phyloP scores from a whole-genome alignment of 495 filamentous ascomycete species.

The Glutinoglossum americanum region DNA sequence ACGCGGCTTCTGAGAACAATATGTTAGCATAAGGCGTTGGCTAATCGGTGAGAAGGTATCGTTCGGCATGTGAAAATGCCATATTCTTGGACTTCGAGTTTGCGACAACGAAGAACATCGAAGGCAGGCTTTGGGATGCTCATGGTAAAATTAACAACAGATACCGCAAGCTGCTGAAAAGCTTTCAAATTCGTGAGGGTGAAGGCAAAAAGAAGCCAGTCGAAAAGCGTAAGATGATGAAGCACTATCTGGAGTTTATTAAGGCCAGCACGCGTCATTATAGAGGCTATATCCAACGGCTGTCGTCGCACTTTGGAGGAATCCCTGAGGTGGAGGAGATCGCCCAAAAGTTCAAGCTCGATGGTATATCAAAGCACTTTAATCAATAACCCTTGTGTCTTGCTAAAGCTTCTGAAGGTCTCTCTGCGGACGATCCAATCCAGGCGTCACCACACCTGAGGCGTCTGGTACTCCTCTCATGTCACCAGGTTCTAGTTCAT shows the following conservation, averaged over 20 bases:
- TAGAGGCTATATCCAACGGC: slow-evolving; percentile 54
- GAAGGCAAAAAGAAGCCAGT: slow-evolving; percentile 43
- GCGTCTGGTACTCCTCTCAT: slow-evolving; percentile 40
- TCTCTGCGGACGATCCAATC: neutral
- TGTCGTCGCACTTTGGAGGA: slow-evolving; percentile 49
- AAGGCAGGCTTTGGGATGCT: slow-evolving; percentile 54
- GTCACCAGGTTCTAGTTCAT: slow-evolving; percentile 63
- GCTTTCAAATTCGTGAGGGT: slow-evolving; percentile 32
- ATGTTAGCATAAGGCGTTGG: no score
- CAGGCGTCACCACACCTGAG: neutral
- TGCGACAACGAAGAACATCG: slow-evolving; percentile 38
- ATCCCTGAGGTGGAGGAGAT: slow-evolving; percentile 53
- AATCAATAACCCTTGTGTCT: neutral
- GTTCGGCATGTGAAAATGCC: slow-evolving; percentile 42
- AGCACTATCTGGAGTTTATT: slow-evolving; percentile 61
- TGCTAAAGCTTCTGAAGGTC: neutral
- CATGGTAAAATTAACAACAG: slow-evolving; percentile 55
- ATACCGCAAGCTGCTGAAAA: slow-evolving; percentile 41
- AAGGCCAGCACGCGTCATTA: slow-evolving; percentile 78
- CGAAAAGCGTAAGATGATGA: slow-evolving; percentile 56
- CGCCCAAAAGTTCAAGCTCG: slow-evolving; percentile 42
- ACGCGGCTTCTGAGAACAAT: slow-evolving; percentile 14
- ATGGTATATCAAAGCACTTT: slow-evolving; percentile 20
- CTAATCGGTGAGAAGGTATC: slow-evolving; percentile 29
- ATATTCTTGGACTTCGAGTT: slow-evolving; percentile 55